A percentile compares a stretch with the other conserved stretches of the same genome.
These are phyloP conservation scores for Plasmodium knowlesi DNA, from an alignment of 169 alveolate genomes.

Conservation along the genomic window DNA sequence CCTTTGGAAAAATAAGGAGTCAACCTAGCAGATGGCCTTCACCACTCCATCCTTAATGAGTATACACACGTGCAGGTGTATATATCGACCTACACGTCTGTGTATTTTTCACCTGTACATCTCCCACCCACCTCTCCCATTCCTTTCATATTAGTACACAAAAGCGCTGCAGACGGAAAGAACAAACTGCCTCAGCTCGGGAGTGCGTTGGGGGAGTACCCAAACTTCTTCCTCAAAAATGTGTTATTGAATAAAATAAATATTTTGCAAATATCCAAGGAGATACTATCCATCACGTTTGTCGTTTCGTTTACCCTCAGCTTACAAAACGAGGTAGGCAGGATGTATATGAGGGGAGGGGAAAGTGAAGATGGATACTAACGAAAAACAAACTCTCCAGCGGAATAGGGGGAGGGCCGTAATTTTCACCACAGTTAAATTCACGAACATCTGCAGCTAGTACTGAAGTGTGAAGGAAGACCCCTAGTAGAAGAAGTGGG, in stretches of 20 bases:
- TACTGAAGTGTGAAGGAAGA: conserved; percentile 43
- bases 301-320: conserved; percentile 40
- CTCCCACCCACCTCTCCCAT: not conserved
- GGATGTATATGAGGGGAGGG: not conserved
- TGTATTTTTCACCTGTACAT: not conserved
- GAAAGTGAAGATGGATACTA: not conserved
- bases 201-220: not conserved
- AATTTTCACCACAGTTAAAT: not conserved
- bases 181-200: not conserved
- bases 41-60: not conserved
- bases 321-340: conserved; percentile 41
- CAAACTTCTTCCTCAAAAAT: conserved; percentile 34
- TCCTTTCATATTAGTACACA: not conserved
- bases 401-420: not conserved
- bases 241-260: conserved; percentile 36
- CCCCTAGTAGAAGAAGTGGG: conserved; percentile 48
- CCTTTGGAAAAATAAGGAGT: not conserved
- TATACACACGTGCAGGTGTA: not conserved
- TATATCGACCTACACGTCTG: not conserved
- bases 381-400: not conserved
- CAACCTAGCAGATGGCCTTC: not conserved
- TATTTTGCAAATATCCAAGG: conserved; percentile 62
- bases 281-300: conserved; percentile 35
- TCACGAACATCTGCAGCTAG: conserved; percentile 14
- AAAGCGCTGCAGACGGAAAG: not conserved